Base-by-base conservation (phyloP, 805 yeast genomes). In the Wickerhamiella sorbophila region DNA sequence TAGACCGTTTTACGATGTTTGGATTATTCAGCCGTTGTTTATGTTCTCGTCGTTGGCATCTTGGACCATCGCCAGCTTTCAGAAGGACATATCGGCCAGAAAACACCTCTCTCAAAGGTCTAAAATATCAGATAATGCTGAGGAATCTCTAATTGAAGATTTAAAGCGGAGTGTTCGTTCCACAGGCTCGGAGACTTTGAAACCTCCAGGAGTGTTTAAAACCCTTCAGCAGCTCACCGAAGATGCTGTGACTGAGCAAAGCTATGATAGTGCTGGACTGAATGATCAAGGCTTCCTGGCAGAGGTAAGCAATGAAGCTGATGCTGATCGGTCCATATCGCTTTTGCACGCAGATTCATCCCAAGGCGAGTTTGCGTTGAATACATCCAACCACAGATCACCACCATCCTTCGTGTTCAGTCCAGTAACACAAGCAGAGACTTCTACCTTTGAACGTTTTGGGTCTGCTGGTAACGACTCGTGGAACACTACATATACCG, bases 131-230 rank as follows among this genome's bases (percentile, higher is more conserved):
- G n/a, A n/a, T n/a, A n/a, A n/a, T n/a, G n/a, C n/a, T n/a, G n/a
- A n/a, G n/a, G n/a, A n/a, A n/a, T n/a, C n/a, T n/a, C n/a, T n/a
- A n/a, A 24, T 31, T n/a, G 33, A 31, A n/a, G 33, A 8, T 8
- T 6, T 14, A 6, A 21, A 15, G 31, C n/a, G 24, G 2, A n/a
- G 21, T 3, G 24, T 36, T 24, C 18, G 41, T 12, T 4, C 22
- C 5, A 16, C 10, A 36, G 35, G 38, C 26, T 33, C 22, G 26
- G 16, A 17, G 12, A 19, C 41, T 8, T 51, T 79, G 41, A 62
- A 62, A 35, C 84, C 85, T 0, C 64, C 77, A n/a, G 84, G 84
- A 0, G 51, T 75, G 6, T 64, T 65, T 1, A 72, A 69, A 52
- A 77, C 81, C 1, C 63, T 74, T 49, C 57, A 56, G 27, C 52